Conservation (phyloP, 2,329 filamentous ascomycete species). For the Aspergillus fumigatiaffinis region DNA sequence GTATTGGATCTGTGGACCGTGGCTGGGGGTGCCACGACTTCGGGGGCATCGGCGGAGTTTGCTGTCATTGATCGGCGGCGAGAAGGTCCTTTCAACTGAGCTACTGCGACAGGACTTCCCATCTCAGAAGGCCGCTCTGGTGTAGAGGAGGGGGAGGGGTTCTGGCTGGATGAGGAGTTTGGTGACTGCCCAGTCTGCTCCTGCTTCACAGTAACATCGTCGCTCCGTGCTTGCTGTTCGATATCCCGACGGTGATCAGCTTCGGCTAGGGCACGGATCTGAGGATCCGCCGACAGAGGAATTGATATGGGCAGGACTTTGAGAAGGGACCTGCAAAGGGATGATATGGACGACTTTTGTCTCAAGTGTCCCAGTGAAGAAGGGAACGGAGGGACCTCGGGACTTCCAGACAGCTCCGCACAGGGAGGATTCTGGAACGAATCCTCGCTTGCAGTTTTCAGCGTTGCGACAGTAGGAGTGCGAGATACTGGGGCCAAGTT, state of each 20-base stretch:
- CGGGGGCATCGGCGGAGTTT: slow-evolving; percentile 34
- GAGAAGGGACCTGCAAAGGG: slow-evolving; percentile 30
- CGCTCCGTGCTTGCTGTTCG: slow-evolving; percentile 22
- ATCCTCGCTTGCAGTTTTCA: slow-evolving; percentile 18
- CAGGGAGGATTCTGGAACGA: slow-evolving; percentile 11
- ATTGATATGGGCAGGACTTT: slow-evolving; percentile 26
- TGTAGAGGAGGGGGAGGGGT: not conserved
- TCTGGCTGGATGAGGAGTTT: not conserved
- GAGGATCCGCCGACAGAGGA: slow-evolving; percentile 34
- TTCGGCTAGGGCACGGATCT: slow-evolving; percentile 33
- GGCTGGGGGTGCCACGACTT: slow-evolving; percentile 27
- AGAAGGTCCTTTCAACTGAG: not conserved
- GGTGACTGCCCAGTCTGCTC: not conserved
- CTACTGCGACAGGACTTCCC: not conserved
- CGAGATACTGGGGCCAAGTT: slow-evolving; percentile 24
- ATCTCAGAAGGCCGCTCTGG: not conserved
- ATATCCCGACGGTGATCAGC: slow-evolving; percentile 23
- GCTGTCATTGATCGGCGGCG: slow-evolving; percentile 26
- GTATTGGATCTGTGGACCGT: slow-evolving; percentile 24
- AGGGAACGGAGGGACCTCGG: slow-evolving; percentile 19
- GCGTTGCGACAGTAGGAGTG: slow-evolving; percentile 27
- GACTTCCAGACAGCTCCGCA: slow-evolving; percentile 19
- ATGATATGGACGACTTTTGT: slow-evolving; percentile 33
- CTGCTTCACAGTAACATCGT: not conserved
- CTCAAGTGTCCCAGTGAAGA: slow-evolving; percentile 21